Conservation (phyloP, 108 stramenopile genomes). For the Epipyxis sp. region DNA sequence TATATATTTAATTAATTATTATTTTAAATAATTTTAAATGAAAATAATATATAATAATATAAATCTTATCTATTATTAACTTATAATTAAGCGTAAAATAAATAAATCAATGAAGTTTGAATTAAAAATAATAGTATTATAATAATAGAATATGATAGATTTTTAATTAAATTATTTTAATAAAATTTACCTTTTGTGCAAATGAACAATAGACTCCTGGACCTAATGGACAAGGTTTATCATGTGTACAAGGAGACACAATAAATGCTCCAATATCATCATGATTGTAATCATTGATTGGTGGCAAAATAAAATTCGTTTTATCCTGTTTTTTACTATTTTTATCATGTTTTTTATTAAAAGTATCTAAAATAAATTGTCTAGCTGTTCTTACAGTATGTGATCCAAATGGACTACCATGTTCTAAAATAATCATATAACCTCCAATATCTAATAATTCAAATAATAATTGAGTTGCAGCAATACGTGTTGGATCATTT, state of each 20-base stretch:
- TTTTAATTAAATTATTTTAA: no score
- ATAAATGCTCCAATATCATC: neutral
- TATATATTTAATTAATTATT: no score
- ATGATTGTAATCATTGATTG: neutral
- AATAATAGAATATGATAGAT: no score
- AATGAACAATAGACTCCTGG: slow-evolving; percentile 9
- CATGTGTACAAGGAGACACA: slow-evolving; percentile 27
- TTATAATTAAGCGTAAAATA: no score
- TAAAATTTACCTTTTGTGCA: neutral
- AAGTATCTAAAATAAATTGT: neutral
- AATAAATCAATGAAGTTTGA: no score
- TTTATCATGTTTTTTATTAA: neutral
- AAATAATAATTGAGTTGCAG: slow-evolving; percentile 22
- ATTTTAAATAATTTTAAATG: no score
- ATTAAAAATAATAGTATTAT: no score
- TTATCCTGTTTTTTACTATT: neutral
- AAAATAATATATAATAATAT: no score
- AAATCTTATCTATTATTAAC: no score
- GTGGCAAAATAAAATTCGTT: neutral
- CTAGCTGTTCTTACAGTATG: slow-evolving; percentile 25
- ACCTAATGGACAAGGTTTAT: slow-evolving; percentile 11
- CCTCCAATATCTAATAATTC: slow-evolving; percentile 13
- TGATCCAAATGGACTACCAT: slow-evolving; percentile 8
- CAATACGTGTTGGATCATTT: slow-evolving; percentile 1
- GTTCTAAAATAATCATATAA: slow-evolving; percentile 13